A percentile compares a stretch with the other conserved stretches of the same genome.
These are phyloP conservation scores for Cytospora mali DNA, from an alignment of 2,329 filamentous ascomycete genomes.

Conservation along the genomic window DNA sequence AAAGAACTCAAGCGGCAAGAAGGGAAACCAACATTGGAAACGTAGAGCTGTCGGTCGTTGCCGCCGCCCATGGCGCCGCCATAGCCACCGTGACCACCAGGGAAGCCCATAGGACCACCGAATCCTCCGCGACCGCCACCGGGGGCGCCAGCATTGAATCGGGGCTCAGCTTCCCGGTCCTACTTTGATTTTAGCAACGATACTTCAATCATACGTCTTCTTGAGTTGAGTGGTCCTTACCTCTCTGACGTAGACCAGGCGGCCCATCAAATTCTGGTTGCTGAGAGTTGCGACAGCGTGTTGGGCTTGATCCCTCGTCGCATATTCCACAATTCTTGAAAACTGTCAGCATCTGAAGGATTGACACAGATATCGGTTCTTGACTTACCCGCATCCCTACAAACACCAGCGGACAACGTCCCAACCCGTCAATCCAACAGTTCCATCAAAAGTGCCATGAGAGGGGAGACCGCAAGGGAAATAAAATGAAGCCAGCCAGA, in stretches of 20 bases:
- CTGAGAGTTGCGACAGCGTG: slow-evolving; percentile 95
- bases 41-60: slow-evolving; percentile 88
- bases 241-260: slow-evolving; percentile 98
- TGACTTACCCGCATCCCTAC: slow-evolving; percentile 99
- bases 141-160: slow-evolving; percentile 79
- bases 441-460: slow-evolving; percentile 71
- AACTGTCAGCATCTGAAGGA: slow-evolving; percentile 37
- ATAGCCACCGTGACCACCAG: slow-evolving; percentile 58
- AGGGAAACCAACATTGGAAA: slow-evolving; percentile 85
- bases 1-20: neutral
- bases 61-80: slow-evolving; percentile 60
- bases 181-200: slow-evolving; percentile 42
- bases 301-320: slow-evolving; percentile 98
- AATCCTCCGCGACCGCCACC: slow-evolving; percentile 60
- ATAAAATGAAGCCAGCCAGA: slow-evolving; percentile 81
- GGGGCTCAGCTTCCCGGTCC: slow-evolving; percentile 98
- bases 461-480: slow-evolving; percentile 62
- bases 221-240: slow-evolving; percentile 51
- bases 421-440: slow-evolving; percentile 99
- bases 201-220: slow-evolving; percentile 1
- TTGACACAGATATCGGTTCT: neutral
- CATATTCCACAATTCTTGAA: slow-evolving; percentile 98
- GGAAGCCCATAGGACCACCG: slow-evolving; percentile 34
- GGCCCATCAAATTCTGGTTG: slow-evolving; percentile 98
- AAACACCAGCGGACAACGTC: slow-evolving; percentile 83